Conservation (phyloP, 441 rosid genomes). For the Populus hybrid region DNA sequence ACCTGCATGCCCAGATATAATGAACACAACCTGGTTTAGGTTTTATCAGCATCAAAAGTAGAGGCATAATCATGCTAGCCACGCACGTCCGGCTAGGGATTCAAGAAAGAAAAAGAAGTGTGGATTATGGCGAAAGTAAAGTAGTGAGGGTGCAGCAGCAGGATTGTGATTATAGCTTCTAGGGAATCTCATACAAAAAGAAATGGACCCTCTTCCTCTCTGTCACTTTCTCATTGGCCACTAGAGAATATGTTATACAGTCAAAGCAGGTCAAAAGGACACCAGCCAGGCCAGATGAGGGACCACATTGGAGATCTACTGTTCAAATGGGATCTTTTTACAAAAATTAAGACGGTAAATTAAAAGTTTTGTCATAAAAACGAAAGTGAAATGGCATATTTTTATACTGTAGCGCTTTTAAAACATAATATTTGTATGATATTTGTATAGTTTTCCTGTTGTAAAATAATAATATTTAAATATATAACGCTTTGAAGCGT, state of each 20-base stretch:
- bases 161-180: slow-evolving; percentile 29
- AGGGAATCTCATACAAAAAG: slow-evolving; percentile 32
- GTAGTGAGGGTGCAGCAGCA: slow-evolving; percentile 14
- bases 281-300: slow-evolving; percentile 9
- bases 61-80: background rate
- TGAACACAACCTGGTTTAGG: background rate
- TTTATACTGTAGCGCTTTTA: too few species aligned
- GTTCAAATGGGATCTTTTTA: slow-evolving; percentile 10
- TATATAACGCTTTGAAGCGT: too few species aligned
- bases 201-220: slow-evolving; percentile 23
- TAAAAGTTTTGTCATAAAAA: too few species aligned
- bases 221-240: slow-evolving; percentile 26
- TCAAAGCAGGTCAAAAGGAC: slow-evolving; percentile 38
- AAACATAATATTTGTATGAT: too few species aligned
- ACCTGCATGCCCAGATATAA: slow-evolving; percentile 4
- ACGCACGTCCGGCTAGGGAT: slow-evolving; percentile 25
- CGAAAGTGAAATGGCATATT: too few species aligned
- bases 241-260: slow-evolving; percentile 25
- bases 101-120: slow-evolving; percentile 17
- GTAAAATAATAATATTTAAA: too few species aligned
- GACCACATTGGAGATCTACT: slow-evolving; percentile 28
- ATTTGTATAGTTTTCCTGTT: too few species aligned
- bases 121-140: slow-evolving; percentile 31
- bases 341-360: too few species aligned
- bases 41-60: background rate